Percentiles rank a stretch among this genome's conserved stretches.
Conservation (phyloP, 768 basidiomycete species). For the Boletus barrowsii region DNA sequence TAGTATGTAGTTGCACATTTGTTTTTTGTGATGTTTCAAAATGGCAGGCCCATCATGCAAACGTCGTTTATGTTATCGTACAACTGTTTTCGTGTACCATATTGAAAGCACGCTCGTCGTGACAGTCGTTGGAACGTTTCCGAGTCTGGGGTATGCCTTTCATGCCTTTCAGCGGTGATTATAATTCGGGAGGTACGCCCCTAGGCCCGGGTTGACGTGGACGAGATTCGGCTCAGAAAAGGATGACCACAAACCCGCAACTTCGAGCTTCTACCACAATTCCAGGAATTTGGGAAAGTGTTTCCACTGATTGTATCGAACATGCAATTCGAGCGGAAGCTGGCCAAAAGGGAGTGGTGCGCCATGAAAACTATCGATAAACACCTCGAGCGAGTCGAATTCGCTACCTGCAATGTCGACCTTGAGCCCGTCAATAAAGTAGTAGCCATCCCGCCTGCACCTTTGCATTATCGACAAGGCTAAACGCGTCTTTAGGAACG, state of each 20-base stretch:
- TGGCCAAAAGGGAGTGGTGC: constrained; percentile 66
- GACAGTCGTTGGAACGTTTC: too few relatives aligned
- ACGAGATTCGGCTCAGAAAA: constrained; percentile 59
- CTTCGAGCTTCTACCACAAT: constrained; percentile 74
- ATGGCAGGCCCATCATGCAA: too few relatives aligned
- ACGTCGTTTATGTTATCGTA: too few relatives aligned
- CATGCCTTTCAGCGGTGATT: too few relatives aligned
- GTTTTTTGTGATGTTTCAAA: too few relatives aligned
- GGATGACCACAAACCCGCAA: constrained; percentile 67
- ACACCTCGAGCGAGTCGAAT: constrained; percentile 56
- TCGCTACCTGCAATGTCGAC: constrained; percentile 71
- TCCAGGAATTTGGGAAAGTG: constrained; percentile 54
- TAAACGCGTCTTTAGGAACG: constrained; percentile 38
- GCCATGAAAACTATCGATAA: constrained; percentile 39
- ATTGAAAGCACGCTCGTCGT: too few relatives aligned
- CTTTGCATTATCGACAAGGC: too few relatives aligned
- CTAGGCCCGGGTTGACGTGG: too few relatives aligned
- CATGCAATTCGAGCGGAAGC: constrained; percentile 66
- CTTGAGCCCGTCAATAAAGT: constrained; percentile 48
- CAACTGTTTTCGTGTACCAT: too few relatives aligned
- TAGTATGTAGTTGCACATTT: too few relatives aligned
- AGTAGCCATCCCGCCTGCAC: constrained; percentile 51
- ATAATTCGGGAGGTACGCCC: too few relatives aligned
- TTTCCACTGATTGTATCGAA: constrained; percentile 44
- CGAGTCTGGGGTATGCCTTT: too few relatives aligned